Evolutionary conservation across 208 protist species (phyloP).

Genomic region (Acanthamoeba rhysodes): DNA sequence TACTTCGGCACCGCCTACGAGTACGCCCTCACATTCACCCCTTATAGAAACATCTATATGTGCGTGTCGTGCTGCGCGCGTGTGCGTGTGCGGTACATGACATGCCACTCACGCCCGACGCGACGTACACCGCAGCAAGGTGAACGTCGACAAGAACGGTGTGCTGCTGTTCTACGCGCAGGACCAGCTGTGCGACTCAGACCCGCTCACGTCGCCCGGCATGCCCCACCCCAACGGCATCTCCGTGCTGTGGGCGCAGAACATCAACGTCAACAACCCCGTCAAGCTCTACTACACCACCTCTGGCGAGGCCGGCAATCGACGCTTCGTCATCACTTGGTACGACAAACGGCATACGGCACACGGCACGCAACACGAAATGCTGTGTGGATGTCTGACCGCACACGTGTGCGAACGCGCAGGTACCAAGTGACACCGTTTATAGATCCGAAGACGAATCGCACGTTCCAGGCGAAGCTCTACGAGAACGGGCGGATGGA

Average conservation of each 20-base stretch:
- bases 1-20: slow-evolving; percentile 20
- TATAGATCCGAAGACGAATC: slow-evolving; percentile 29
- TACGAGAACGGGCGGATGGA: slow-evolving; percentile 45
- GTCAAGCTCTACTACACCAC: slow-evolving; percentile 49
- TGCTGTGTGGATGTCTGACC: not conserved
- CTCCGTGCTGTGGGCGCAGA: slow-evolving; percentile 24
- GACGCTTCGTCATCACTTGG: slow-evolving; percentile 38
- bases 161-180: slow-evolving; percentile 49
- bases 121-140: not conserved
- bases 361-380: too few relatives aligned
- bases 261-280: slow-evolving; percentile 52
- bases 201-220: slow-evolving; percentile 38
- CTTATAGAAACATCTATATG: not conserved
- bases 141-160: slow-evolving; percentile 63
- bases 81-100: not conserved
- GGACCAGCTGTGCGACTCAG: slow-evolving; percentile 46
- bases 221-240: slow-evolving; percentile 52
- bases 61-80: not conserved
- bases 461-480: slow-evolving; percentile 32
- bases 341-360: not conserved
- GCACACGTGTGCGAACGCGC: not conserved
- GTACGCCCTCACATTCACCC: not conserved
- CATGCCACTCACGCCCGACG: not conserved
- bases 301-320: not conserved
- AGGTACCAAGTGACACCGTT: slow-evolving; percentile 51